Conservation (phyloP, 306 rosid species). For the Prunus mume region DNA sequence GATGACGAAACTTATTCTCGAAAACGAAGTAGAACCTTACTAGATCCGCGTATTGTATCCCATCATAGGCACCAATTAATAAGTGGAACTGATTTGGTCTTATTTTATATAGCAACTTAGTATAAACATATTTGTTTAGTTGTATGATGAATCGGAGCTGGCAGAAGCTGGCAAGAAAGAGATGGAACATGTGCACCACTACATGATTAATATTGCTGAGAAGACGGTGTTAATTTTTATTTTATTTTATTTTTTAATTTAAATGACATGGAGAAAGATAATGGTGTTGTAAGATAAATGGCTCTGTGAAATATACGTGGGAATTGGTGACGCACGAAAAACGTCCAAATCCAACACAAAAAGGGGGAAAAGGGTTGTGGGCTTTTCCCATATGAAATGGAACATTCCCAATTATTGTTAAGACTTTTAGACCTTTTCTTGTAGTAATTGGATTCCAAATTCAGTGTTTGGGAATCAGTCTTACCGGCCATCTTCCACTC, state of each 20-base stretch:
- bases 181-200: conserved; percentile 10
- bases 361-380: not conserved
- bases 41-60: not conserved
- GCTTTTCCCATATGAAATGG: not conserved
- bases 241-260: no score
- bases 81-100: conserved; percentile 1
- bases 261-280: not conserved
- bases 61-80: not conserved
- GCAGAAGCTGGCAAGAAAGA: conserved; percentile 19
- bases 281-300: not conserved
- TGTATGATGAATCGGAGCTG: conserved; percentile 8
- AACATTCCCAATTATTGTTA: not conserved
- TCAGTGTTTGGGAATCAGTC: not conserved
- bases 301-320: not conserved
- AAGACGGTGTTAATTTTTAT: not conserved
- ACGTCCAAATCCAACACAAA: not conserved
- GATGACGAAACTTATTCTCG: no score
- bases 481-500: not conserved
- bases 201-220: not conserved
- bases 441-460: not conserved
- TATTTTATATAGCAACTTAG: not conserved
- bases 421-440: not conserved
- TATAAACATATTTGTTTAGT: not conserved
- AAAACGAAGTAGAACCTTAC: no score
- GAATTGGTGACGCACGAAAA: not conserved